Base-by-base conservation (phyloP, 2,329 filamentous ascomycete species). In the Pyricularia grisea region DNA sequence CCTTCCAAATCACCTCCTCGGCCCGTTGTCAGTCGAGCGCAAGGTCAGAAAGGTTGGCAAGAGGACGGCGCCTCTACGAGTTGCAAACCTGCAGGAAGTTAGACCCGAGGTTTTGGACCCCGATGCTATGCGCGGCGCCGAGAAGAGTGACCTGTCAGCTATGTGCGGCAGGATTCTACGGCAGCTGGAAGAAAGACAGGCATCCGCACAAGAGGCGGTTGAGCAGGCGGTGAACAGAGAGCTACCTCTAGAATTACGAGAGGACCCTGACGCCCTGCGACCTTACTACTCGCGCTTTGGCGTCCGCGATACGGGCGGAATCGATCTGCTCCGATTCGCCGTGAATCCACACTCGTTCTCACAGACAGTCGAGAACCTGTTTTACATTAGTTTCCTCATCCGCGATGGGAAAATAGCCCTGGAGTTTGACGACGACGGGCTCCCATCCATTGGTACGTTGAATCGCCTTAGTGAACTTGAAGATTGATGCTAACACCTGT, bases 301-400 rank as follows among this genome's bases (percentile, higher is more conserved):
- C 2, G 81, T 97, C 17, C 85, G 88, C 14, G 83, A 84, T 23
- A 88, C 88, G 2, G 89, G 89, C 1, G 92, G 92, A 20, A 86
- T 97, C 3, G 88, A 92, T 67, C 80, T 97, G 14, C 90, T 97
- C 77, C 88, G 91, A 68, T 98, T 97, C 73, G 92, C 93, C 60
- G 86, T 98, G 72, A 97, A 99, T 74, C 95, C 95, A 0, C 82
- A 82, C 58, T 97, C 93, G 0, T 99, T 98, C 74, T 92, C 92
- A 0, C 95, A 99, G 78, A 97, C 93, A 0, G 89, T 99, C 7
- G 95, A 99, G 77, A 99, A 99, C 74, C 83, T 99, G 74, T 99
- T 99, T 78, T 98, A 98, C 77, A 87, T 97, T 73, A 96, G 92
- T 76, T 99, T 99, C 76, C 81, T 99, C 71, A 93, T 98, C 70